phyloP scores from a whole-genome alignment of 441 rosid species.

The Pelargonium fulgidum region DNA sequence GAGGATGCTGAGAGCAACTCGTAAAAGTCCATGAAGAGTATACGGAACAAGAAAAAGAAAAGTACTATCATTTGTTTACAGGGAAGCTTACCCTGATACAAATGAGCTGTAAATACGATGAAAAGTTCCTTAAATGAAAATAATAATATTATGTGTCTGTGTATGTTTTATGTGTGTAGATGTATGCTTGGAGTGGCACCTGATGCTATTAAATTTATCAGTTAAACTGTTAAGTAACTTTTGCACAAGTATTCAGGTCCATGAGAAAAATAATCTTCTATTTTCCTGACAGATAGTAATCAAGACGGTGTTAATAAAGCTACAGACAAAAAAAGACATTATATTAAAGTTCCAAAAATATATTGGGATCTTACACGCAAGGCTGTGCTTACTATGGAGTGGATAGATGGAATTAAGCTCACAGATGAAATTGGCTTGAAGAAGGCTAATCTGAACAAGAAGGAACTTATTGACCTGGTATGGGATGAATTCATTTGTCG shows the following conservation, averaged over 20 bases:
- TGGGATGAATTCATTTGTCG: constrained; percentile 8
- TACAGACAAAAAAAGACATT: constrained; percentile 35
- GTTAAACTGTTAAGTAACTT: background rate
- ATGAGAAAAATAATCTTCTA: background rate
- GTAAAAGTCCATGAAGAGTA: background rate
- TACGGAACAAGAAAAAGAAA: background rate
- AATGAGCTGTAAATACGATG: background rate
- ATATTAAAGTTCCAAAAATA: constrained; percentile 86
- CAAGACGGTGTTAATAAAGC: constrained; percentile 28
- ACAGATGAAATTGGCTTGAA: constrained; percentile 62
- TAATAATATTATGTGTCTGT: background rate
- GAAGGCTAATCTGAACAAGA: constrained; percentile 59
- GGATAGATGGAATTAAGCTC: constrained; percentile 95
- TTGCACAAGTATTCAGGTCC: constrained; percentile 9
- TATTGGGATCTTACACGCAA: constrained; percentile 76
- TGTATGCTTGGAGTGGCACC: background rate
- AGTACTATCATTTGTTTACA: background rate
- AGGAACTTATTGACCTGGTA: constrained; percentile 88
- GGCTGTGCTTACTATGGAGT: constrained; percentile 95
- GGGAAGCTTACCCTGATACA: background rate
- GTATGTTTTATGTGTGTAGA: constrained; percentile 5
- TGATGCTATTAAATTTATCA: constrained; percentile 2
- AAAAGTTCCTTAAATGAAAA: background rate
- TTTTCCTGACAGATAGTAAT: constrained; percentile 37
- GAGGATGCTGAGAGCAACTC: background rate